These are phyloP conservation scores for Pisolithus thermaeus DNA, from an alignment of 1,284 basidiomycete genomes.

Conservation along the genomic window DNA sequence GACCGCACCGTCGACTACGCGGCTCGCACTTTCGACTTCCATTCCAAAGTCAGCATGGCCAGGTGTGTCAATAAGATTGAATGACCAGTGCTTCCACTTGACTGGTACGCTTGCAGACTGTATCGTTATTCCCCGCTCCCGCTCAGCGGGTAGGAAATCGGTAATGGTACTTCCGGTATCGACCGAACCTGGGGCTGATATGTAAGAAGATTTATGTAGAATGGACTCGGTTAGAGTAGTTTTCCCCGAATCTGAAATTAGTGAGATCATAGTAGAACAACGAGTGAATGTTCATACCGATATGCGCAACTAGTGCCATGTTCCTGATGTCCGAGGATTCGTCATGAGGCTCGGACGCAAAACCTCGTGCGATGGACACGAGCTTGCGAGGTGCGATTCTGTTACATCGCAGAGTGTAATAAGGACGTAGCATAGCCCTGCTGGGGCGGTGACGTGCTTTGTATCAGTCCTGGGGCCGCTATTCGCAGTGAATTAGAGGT, in stretches of 20 bases:
- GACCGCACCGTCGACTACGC: conserved; percentile 85
- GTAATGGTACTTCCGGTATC: conserved; percentile 89
- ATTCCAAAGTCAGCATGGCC: conserved; percentile 93
- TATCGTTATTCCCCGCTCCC: conserved; percentile 87
- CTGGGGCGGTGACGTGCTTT: background rate
- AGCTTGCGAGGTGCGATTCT: background rate
- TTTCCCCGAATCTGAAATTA: conserved; percentile 77
- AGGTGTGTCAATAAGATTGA: conserved; percentile 87
- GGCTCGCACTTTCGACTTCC: conserved; percentile 89
- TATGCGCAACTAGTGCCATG: conserved; percentile 80
- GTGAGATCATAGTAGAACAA: conserved; percentile 10
- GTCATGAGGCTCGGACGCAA: conserved; percentile 14
- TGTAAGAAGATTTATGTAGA: conserved; percentile 68
- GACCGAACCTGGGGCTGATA: conserved; percentile 73
- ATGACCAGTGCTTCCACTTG: conserved; percentile 78
- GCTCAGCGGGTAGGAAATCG: conserved; percentile 85
- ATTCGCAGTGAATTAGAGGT: background rate
- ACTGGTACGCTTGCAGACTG: conserved; percentile 90
- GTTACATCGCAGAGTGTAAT: conserved; percentile 12
- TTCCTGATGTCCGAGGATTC: conserved; percentile 51
- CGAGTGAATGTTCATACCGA: conserved; percentile 43
- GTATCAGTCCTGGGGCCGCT: background rate
- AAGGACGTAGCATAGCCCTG: conserved; percentile 16
- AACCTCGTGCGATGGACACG: conserved; percentile 12
- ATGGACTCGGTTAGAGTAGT: conserved; percentile 89